Conservation (phyloP, 371 early-diverging fungal genomes). For the Mortierella sp. region DNA sequence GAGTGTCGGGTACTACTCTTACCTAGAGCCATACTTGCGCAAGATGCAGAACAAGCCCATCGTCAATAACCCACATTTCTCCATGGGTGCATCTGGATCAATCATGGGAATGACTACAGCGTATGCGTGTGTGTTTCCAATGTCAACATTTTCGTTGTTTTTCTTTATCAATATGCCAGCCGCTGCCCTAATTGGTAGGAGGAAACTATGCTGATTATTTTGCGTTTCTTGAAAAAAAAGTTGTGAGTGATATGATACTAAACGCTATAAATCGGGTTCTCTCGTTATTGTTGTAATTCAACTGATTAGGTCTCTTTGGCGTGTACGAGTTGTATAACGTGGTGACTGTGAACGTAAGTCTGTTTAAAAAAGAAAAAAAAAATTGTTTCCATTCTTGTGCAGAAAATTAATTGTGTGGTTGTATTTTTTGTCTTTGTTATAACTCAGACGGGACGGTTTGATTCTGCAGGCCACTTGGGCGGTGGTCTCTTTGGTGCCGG, state of each 20-base stretch:
- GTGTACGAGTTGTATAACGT: constrained; percentile 48
- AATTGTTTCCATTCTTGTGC: neutral
- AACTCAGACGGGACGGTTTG: constrained; percentile 60
- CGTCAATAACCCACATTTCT: constrained; percentile 17
- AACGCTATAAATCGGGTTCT: too few species aligned
- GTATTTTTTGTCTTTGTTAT: too few species aligned
- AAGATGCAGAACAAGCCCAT: constrained; percentile 36
- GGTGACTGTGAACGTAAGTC: constrained; percentile 36
- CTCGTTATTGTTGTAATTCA: too few species aligned
- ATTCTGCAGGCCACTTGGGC: constrained; percentile 72
- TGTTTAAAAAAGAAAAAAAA: too few species aligned
- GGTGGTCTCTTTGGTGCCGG: constrained; percentile 68
- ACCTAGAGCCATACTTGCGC: constrained; percentile 40
- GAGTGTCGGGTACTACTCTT: constrained; percentile 32
- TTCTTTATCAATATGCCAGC: constrained; percentile 73
- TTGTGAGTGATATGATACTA: too few species aligned
- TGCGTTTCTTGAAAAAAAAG: too few species aligned
- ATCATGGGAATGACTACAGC: constrained; percentile 49
- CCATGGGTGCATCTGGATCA: constrained; percentile 49
- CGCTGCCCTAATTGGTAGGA: constrained; percentile 61
- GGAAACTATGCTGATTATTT: constrained; percentile 29
- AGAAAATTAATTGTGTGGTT: too few species aligned
- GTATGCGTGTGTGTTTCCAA: constrained; percentile 57
- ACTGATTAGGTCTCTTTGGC: constrained; percentile 50
- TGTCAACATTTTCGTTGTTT: constrained; percentile 66